Conservation (phyloP, 805 yeast species). For the Monosporozyma solicola region DNA sequence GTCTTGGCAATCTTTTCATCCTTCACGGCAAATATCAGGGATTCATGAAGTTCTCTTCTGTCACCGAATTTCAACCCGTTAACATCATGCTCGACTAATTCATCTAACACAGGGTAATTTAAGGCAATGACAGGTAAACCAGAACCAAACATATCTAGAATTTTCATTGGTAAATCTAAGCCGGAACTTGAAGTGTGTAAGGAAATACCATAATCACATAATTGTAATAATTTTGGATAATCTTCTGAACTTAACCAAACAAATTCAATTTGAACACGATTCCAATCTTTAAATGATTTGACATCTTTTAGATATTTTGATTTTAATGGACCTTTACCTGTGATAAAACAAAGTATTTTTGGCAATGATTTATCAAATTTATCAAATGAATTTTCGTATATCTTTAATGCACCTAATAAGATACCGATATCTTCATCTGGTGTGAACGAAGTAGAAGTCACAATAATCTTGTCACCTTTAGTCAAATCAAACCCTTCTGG, state of each 20-base stretch:
- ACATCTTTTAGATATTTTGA: slow-evolving; percentile 42
- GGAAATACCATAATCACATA: slow-evolving; percentile 84
- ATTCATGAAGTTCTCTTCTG: slow-evolving; percentile 38
- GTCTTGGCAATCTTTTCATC: slow-evolving; percentile 28
- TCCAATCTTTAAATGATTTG: slow-evolving; percentile 29
- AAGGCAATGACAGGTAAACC: slow-evolving; percentile 87
- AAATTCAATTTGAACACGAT: slow-evolving; percentile 47
- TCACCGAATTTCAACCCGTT: slow-evolving; percentile 59
- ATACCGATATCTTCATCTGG: slow-evolving; percentile 85
- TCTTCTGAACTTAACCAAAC: slow-evolving; percentile 74
- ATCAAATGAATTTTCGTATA: slow-evolving; percentile 39
- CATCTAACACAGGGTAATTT: slow-evolving; percentile 66
- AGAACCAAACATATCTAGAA: slow-evolving; percentile 91
- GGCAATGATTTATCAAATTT: slow-evolving; percentile 30
- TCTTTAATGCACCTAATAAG: slow-evolving; percentile 56
- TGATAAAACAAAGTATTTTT: slow-evolving; percentile 62
- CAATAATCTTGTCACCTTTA: slow-evolving; percentile 50
- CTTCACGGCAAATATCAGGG: slow-evolving; percentile 31
- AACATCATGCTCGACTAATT: slow-evolving; percentile 55
- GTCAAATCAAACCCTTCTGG: slow-evolving; percentile 28
- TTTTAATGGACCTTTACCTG: slow-evolving; percentile 91
- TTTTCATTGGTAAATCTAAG: slow-evolving; percentile 92
- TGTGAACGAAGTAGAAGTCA: slow-evolving; percentile 89
- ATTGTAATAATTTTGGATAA: slow-evolving; percentile 64
- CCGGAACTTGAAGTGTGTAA: slow-evolving; percentile 90